Evolutionary conservation across 805 yeast genomes (phyloP).

Genomic region (Schwanniomyces polymorphus): DNA sequence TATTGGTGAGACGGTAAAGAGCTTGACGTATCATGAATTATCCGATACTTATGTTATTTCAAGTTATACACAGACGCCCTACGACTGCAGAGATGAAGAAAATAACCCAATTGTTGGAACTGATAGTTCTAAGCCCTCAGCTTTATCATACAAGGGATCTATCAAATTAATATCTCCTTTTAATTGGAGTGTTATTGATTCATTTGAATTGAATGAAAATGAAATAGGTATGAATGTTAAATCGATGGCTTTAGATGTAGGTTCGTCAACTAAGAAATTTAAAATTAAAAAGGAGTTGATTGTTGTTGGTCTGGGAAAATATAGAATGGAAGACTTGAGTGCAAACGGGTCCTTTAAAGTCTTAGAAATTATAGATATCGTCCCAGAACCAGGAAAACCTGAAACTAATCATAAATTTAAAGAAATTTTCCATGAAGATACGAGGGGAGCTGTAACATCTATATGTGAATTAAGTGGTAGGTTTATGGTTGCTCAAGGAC

Average conservation of each 20-base stretch:
- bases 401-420: conserved; percentile 80
- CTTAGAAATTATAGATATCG: conserved; percentile 75
- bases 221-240: conserved; percentile 63
- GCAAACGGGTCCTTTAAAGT: conserved; percentile 77
- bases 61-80: conserved; percentile 58
- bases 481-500: conserved; percentile 83
- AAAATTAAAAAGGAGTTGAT: conserved; percentile 63
- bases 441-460: conserved; percentile 81
- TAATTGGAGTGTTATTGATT: conserved; percentile 77
- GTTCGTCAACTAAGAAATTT: conserved; percentile 39
- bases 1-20: conserved; percentile 63
- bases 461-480: conserved; percentile 81
- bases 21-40: conserved; percentile 67
- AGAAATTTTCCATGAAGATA: conserved; percentile 66
- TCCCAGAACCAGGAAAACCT: conserved; percentile 86
- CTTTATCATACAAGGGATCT: conserved; percentile 57
- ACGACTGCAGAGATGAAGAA: conserved; percentile 72
- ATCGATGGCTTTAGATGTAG: conserved; percentile 50
- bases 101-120: conserved; percentile 62
- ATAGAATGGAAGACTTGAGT: conserved; percentile 77
- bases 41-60: conserved; percentile 65
- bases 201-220: conserved; percentile 62
- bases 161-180: conserved; percentile 69
- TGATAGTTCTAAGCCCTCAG: conserved; percentile 50
- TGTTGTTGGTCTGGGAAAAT: conserved; percentile 75